Evolutionary conservation across 1,139 yeast species (phyloP).

Genomic region (Magnusiomyces suaveolens): DNA sequence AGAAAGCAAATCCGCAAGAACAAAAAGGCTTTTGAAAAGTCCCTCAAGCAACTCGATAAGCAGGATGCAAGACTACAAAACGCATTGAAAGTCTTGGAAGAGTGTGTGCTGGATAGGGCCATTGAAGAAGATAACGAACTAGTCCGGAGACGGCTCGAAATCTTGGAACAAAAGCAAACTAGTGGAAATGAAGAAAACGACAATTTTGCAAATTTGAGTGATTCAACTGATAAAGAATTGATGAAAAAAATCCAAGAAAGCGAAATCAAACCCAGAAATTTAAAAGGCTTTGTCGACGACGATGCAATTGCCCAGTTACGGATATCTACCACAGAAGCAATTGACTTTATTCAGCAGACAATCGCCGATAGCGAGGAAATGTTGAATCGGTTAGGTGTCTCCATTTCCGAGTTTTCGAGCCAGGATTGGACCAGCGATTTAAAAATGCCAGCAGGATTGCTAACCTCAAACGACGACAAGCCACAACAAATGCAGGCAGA

Average conservation of each 20-base stretch:
- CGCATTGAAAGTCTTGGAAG: slow-evolving; percentile 29
- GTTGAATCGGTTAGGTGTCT: slow-evolving; percentile 16
- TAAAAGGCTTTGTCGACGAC: slow-evolving; percentile 40
- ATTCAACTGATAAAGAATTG: background rate
- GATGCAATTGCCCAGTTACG: slow-evolving; percentile 33
- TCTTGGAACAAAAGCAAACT: slow-evolving; percentile 12
- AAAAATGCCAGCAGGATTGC: slow-evolving; percentile 6
- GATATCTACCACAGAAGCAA: slow-evolving; percentile 25
- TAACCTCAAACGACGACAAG: slow-evolving; percentile 4
- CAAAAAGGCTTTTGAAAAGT: slow-evolving; percentile 18
- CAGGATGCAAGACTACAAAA: slow-evolving; percentile 28
- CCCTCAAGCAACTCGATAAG: slow-evolving; percentile 20
- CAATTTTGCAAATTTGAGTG: background rate
- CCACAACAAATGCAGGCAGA: background rate
- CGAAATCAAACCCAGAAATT: slow-evolving; percentile 18
- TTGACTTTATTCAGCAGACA: slow-evolving; percentile 26
- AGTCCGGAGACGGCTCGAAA: background rate
- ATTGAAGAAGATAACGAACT: slow-evolving; percentile 15
- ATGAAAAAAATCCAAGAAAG: background rate
- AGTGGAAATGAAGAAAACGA: background rate
- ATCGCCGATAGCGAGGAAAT: slow-evolving; percentile 22
- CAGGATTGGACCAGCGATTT: slow-evolving; percentile 14
- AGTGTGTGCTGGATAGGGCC: slow-evolving; percentile 27
- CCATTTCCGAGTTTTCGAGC: slow-evolving; percentile 21
- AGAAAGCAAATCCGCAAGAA: slow-evolving; percentile 15